Base-by-base conservation (phyloP, 1,284 basidiomycete species). In the Blastosporella zonata region DNA sequence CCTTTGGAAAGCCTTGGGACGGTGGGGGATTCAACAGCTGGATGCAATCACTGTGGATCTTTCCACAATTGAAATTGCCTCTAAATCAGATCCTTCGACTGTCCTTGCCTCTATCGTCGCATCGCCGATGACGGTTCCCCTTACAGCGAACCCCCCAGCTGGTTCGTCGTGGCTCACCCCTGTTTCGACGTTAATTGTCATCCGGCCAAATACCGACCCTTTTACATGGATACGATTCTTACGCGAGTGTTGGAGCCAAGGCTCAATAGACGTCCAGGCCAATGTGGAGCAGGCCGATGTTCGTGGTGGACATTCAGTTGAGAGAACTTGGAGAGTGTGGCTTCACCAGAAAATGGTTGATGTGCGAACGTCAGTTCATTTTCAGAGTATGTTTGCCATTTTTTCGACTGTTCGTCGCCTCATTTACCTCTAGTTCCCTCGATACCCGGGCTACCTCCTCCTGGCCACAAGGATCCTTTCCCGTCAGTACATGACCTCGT, bases 381-480 rank as follows among this genome's bases (percentile, higher is more conserved):
- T 85, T 39, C 72, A 74, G 49, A 72, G 85, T 87, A 58, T 49
- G 83, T 71, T 34, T 3, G 6, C 21, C 18, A 37, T 50, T 36
- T 7, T 22, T 44, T 15, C 33, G 22, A 23, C 25, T 31, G 33
- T 37, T 39, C 20, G 0, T 54, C 35, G 10, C 21, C 28, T 43
- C 15, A 56, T 31, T 4, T 20, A 33, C 27, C 3, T 47, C 17
- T 37, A 89, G 86, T 89, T 22, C 84, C 84, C 8, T 60, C 68
- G 5, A 55, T 89, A 12, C 83, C 84, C 43, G 84, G 84, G 2
- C 65, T 88, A 10, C 86, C 87, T 6, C 62, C 65, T n/a, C 81
- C 83, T 1, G 82, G 81, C 12, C 59, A 64, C 7, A 66, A 74
- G 45, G 58, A 56, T 0, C 74, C 78, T 2, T 69, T 84, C 4